phyloP scores from a whole-genome alignment of 2,329 filamentous ascomycete genomes.

The Teratosphaeria zuluensis region DNA sequence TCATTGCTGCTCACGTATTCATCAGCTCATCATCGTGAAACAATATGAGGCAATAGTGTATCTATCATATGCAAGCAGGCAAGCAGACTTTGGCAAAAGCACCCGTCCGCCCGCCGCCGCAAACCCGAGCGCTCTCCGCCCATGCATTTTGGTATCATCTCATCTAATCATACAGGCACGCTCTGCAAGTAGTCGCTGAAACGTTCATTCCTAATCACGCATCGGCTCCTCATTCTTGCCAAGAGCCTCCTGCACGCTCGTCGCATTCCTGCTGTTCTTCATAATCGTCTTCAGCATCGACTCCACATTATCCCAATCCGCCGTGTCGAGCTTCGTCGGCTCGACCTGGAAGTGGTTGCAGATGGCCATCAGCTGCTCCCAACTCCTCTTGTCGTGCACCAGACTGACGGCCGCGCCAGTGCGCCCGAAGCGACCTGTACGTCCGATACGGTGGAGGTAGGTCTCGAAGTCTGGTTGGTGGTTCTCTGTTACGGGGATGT shows the following conservation, averaged over 20 bases:
- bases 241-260: neutral
- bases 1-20: too few species aligned
- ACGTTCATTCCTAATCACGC: constrained; percentile 5
- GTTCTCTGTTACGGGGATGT: constrained; percentile 38
- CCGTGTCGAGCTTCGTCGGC: constrained; percentile 69
- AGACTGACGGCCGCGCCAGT: constrained; percentile 95
- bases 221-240: constrained; percentile 3
- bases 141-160: neutral
- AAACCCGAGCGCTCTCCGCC: neutral
- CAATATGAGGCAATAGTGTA: too few species aligned
- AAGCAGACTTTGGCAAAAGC: neutral
- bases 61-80: neutral
- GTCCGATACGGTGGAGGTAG: constrained; percentile 94
- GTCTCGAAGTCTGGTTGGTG: constrained; percentile 73
- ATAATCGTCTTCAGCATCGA: constrained; percentile 70
- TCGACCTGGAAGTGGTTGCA: constrained; percentile 70
- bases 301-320: constrained; percentile 88
- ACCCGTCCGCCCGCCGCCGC: neutral
- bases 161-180: neutral
- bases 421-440: constrained; percentile 91
- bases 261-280: constrained; percentile 41
- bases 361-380: constrained; percentile 69
- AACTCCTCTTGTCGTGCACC: constrained; percentile 77
- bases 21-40: too few species aligned
- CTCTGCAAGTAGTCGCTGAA: neutral